These are phyloP conservation scores for Anisodus tanguticus DNA, from an alignment of 257 asterid species.

Conservation along the genomic window DNA sequence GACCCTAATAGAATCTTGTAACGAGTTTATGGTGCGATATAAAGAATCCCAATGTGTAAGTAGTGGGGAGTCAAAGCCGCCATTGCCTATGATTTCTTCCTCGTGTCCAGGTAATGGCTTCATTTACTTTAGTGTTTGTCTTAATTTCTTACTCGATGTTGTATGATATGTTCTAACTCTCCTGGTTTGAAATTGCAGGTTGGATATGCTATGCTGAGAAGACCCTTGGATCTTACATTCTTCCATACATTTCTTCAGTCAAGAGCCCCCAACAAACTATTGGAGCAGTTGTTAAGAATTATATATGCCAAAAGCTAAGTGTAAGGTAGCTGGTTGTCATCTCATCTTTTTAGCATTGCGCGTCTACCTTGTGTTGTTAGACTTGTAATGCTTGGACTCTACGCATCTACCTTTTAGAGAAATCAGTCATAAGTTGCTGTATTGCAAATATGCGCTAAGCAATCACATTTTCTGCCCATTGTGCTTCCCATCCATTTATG, in stretches of 20 bases:
- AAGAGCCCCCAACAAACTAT: constrained; percentile 97
- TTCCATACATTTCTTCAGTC: constrained; percentile 92
- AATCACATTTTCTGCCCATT: background rate
- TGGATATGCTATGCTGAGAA: constrained; percentile 99
- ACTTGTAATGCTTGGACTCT: background rate
- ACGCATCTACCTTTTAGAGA: background rate
- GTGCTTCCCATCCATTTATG: constrained; percentile 5
- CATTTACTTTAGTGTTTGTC: background rate
- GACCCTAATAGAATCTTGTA: constrained; percentile 85
- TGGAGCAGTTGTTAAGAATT: constrained; percentile 80
- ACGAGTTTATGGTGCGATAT: constrained; percentile 80
- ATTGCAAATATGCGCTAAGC: background rate
- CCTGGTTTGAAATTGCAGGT: constrained; percentile 54
- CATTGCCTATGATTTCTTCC: constrained; percentile 90
- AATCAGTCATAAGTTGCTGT: background rate
- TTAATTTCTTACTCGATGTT: background rate
- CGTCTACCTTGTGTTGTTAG: constrained; percentile 1
- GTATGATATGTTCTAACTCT: background rate
- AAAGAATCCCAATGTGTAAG: constrained; percentile 47
- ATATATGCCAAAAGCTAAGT: constrained; percentile 57
- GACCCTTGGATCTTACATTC: constrained; percentile 89
- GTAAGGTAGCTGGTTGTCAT: constrained; percentile 55
- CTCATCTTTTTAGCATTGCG: constrained; percentile 11
- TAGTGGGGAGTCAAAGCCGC: constrained; percentile 47
- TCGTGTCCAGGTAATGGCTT: constrained; percentile 91